Conservation (phyloP, 2,329 filamentous ascomycete genomes). For the Parafenestella ontariensis region DNA sequence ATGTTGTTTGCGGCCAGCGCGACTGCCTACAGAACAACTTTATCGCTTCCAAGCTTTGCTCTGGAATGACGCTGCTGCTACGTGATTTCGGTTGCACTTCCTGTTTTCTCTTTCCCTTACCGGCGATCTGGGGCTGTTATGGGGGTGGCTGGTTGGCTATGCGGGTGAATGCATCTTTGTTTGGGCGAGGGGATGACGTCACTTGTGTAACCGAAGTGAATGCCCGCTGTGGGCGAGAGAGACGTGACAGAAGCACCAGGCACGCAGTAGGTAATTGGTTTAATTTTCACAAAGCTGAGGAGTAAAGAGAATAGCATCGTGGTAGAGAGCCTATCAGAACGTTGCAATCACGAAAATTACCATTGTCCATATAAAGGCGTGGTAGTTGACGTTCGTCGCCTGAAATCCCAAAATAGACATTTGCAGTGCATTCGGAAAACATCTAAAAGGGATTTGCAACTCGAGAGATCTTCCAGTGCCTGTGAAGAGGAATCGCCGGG, state of each 20-base stretch:
- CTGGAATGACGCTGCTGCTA: conserved; percentile 30
- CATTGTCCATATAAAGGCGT: too few relatives aligned
- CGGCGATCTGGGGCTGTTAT: conserved; percentile 10
- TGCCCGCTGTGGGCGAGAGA: conserved; percentile 2
- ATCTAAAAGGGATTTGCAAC: too few relatives aligned
- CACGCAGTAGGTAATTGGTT: background rate
- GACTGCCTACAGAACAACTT: conserved; percentile 11
- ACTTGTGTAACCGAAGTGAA: conserved; percentile 11
- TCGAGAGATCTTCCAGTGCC: too few relatives aligned
- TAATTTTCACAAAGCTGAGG: too few relatives aligned
- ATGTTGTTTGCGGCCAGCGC: conserved; percentile 10
- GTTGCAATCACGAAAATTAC: too few relatives aligned
- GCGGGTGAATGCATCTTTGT: conserved; percentile 16
- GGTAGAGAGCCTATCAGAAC: too few relatives aligned
- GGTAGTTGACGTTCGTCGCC: too few relatives aligned
- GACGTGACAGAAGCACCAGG: background rate
- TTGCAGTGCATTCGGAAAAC: too few relatives aligned
- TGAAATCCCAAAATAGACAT: too few relatives aligned
- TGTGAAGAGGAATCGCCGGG: too few relatives aligned
- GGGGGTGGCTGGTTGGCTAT: conserved; percentile 25
- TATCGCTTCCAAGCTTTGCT: conserved; percentile 5
- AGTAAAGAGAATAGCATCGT: too few relatives aligned
- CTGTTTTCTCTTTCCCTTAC: conserved; percentile 12
- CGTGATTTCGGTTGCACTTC: conserved; percentile 18
- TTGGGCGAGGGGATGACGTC: conserved; percentile 27